phyloP scores from a whole-genome alignment of 1,284 basidiomycete genomes.

The Entoloma clypeatum region DNA sequence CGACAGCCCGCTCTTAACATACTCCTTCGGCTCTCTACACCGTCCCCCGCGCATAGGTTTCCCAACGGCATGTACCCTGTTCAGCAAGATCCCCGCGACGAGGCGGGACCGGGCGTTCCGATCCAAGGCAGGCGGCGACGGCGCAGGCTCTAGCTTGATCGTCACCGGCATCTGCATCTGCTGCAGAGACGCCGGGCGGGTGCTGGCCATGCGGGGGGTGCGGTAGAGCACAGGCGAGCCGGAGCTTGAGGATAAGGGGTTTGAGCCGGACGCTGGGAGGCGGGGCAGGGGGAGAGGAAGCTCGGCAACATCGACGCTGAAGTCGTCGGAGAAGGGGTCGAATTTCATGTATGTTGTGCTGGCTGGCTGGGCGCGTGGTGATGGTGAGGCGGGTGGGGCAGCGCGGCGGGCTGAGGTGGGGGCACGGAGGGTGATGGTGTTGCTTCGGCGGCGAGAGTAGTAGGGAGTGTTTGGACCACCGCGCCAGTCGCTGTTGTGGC shows the following conservation, averaged over 20 bases:
- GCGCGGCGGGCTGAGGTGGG: slow-evolving; percentile 5
- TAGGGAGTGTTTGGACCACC: slow-evolving; percentile 4
- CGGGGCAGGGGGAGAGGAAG: slow-evolving; percentile 2
- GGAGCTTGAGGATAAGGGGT: slow-evolving; percentile 2
- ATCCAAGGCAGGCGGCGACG: slow-evolving; percentile 8
- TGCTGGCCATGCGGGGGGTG: slow-evolving; percentile 9
- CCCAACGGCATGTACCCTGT: slow-evolving; percentile 44
- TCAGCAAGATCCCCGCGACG: slow-evolving; percentile 46
- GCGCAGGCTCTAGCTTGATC: too few species aligned
- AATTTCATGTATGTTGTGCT: slow-evolving; percentile 28
- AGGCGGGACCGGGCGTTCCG: slow-evolving; percentile 37
- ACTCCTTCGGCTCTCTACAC: slow-evolving; percentile 29
- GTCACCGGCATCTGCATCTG: too few species aligned
- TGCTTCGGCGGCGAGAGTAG: slow-evolving; percentile 1
- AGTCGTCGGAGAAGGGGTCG: slow-evolving; percentile 38
- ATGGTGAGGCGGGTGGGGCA: slow-evolving; percentile 1
- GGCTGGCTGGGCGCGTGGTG: slow-evolving; percentile 8
- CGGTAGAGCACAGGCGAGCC: slow-evolving; percentile 9
- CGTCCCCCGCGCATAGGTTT: slow-evolving; percentile 37
- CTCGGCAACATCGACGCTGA: slow-evolving; percentile 8
- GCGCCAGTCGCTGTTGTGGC: slow-evolving; percentile 18
- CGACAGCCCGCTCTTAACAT: slow-evolving; percentile 44
- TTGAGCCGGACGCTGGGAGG: slow-evolving; percentile 2
- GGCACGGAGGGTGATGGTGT: slow-evolving; percentile 6
- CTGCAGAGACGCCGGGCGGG: background rate